A percentile compares a stretch with the other conserved stretches of the same genome.
These are phyloP conservation scores for Aspergillus novofumigatus DNA, from an alignment of 2,329 filamentous ascomycete species.

Conservation along the genomic window DNA sequence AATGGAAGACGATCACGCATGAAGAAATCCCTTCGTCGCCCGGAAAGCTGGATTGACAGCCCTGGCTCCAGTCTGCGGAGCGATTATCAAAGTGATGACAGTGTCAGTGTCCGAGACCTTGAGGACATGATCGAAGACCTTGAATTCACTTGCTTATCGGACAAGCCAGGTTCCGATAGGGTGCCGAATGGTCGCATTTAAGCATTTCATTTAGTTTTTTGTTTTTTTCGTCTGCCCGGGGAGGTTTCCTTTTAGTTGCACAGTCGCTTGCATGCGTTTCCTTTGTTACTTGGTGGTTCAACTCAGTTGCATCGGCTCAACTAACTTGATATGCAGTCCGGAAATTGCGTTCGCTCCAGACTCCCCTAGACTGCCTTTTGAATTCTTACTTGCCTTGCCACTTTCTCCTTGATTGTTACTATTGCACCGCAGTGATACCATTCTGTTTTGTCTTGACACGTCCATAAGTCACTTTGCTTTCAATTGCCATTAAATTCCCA, in stretches of 20 bases:
- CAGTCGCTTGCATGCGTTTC: background rate
- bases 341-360: background rate
- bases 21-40: conserved; percentile 13
- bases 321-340: background rate
- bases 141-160: conserved; percentile 30
- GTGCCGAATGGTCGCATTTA: background rate
- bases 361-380: background rate
- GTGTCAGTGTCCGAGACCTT: conserved; percentile 23
- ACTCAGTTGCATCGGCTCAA: background rate
- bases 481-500: background rate
- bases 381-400: background rate
- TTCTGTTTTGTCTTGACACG: background rate
- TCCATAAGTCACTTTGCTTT: background rate
- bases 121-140: conserved; percentile 32
- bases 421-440: background rate
- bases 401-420: background rate
- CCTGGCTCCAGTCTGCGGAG: conserved; percentile 24
- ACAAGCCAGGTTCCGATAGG: conserved; percentile 12
- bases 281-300: background rate
- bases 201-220: background rate
- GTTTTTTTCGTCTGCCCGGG: background rate
- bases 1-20: background rate
- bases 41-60: conserved; percentile 29
- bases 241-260: background rate
- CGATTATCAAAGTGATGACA: conserved; percentile 22